Percentiles rank a stretch among this genome's conserved stretches.
Evolutionary conservation across 2,329 filamentous ascomycete species (phyloP).

Genomic region (Aphanoascus verrucosus): DNA sequence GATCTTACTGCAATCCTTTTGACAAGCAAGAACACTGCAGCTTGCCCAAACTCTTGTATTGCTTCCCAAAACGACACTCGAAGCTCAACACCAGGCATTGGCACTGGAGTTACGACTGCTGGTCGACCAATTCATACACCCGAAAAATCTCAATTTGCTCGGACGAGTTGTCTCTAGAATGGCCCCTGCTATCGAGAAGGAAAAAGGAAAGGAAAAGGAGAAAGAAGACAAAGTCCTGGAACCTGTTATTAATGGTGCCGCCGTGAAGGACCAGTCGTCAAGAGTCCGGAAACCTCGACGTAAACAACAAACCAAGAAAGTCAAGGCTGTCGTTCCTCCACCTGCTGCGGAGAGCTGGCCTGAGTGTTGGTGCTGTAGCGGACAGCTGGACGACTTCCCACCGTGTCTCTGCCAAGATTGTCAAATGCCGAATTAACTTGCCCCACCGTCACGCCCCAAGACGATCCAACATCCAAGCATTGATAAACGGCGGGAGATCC

Average conservation of each 20-base stretch:
- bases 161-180: neutral
- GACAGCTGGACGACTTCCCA: slow-evolving; percentile 9
- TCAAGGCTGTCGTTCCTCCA: no score
- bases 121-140: neutral
- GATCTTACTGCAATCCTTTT: no score
- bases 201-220: neutral
- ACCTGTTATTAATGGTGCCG: neutral
- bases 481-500: no score
- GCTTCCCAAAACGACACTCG: neutral
- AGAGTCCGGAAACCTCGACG: neutral
- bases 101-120: no score
- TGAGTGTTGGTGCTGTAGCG: slow-evolving; percentile 13
- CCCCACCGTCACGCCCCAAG: no score
- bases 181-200: neutral
- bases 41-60: neutral
- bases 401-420: slow-evolving; percentile 12
- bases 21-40: no score
- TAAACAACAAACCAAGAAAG: neutral
- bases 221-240: neutral
- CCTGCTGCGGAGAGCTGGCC: slow-evolving; percentile 6
- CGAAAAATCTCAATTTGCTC: neutral
- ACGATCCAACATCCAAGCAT: no score
- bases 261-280: neutral
- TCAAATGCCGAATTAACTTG: slow-evolving; percentile 11
- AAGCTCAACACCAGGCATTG: neutral